Percentiles rank a stretch among this genome's conserved stretches.
phyloP scores from a whole-genome alignment of 371 early-diverging fungal species.

The Mortierella sp. region DNA sequence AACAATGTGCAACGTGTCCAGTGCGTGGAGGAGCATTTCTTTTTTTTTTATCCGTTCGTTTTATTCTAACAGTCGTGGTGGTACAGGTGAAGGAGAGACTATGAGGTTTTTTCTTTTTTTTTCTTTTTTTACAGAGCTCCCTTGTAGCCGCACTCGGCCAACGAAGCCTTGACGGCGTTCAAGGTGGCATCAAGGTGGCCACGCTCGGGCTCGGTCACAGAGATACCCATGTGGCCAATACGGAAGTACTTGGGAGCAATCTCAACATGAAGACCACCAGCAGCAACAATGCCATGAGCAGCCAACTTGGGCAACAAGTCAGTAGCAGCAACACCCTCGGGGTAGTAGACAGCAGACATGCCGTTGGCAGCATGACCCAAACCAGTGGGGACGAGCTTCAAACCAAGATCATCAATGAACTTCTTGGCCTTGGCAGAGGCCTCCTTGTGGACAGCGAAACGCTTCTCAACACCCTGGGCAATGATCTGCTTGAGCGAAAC shows the following conservation, averaged over 20 bases:
- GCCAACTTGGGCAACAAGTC: conserved; percentile 83
- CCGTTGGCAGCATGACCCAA: conserved; percentile 87
- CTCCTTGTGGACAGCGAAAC: conserved; percentile 73
- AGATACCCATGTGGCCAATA: conserved; percentile 95
- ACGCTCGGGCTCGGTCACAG: conserved; percentile 78
- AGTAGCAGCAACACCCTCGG: conserved; percentile 81
- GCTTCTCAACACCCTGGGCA: conserved; percentile 58
- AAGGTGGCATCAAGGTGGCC: conserved; percentile 81
- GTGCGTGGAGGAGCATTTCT: too few species aligned
- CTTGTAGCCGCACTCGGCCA: conserved; percentile 65
- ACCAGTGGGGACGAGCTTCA: conserved; percentile 75
- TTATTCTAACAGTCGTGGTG: too few species aligned
- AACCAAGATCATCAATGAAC: conserved; percentile 72
- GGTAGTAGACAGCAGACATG: conserved; percentile 95
- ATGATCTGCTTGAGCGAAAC: conserved; percentile 84
- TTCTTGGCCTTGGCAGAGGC: conserved; percentile 82
- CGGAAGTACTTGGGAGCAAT: conserved; percentile 94
- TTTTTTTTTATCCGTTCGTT: too few species aligned
- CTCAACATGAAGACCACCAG: conserved; percentile 93
- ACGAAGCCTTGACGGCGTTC: conserved; percentile 74
- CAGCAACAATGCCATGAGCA: conserved; percentile 86
- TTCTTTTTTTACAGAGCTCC: conserved; percentile 27
- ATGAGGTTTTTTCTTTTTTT: too few species aligned
- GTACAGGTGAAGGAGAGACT: too few species aligned
- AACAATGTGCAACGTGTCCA: too few species aligned